Percentiles rank a stretch among this genome's conserved stretches.
Evolutionary conservation across 2,329 filamentous ascomycete species (phyloP).

Genomic region (Clonostachys rhizophaga): DNA sequence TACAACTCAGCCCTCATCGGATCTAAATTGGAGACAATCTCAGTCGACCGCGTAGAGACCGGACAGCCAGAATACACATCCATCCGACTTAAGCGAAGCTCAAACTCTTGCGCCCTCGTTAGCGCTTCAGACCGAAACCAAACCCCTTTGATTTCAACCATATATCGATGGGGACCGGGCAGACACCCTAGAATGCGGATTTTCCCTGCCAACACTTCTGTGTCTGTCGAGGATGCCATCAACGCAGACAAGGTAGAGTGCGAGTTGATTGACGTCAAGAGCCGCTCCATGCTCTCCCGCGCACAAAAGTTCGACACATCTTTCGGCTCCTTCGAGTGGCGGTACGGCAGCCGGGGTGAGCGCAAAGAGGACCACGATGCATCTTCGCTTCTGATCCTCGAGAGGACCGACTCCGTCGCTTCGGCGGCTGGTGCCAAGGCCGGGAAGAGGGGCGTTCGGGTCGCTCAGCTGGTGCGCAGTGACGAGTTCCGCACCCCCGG

Average conservation of each 20-base stretch:
- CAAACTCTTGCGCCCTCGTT: constrained; percentile 13
- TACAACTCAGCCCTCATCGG: neutral
- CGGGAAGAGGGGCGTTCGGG: constrained; percentile 2
- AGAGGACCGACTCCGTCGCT: constrained; percentile 4
- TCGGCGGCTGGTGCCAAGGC: neutral
- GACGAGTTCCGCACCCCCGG: constrained; percentile 10
- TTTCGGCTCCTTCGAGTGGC: constrained; percentile 11
- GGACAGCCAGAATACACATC: constrained; percentile 8
- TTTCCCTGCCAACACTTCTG: neutral
- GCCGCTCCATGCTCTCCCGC: constrained; percentile 8
- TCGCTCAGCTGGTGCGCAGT: constrained; percentile 12
- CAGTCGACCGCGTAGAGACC: constrained; percentile 2
- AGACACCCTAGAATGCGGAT: constrained; percentile 11
- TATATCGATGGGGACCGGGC: constrained; percentile 12
- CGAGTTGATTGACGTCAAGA: constrained; percentile 8
- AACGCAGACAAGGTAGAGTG: constrained; percentile 3
- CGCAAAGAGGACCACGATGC: constrained; percentile 14
- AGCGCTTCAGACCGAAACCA: constrained; percentile 3
- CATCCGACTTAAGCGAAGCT: constrained; percentile 9
- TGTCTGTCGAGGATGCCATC: constrained; percentile 10
- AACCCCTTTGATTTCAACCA: constrained; percentile 11
- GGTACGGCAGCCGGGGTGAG: constrained; percentile 9
- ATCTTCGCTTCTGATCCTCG: constrained; percentile 9
- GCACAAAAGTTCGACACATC: constrained; percentile 10
- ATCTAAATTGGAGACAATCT: constrained; percentile 52